phyloP scores from a whole-genome alignment of 2,329 filamentous ascomycete species.

The Cercospora sojina region DNA sequence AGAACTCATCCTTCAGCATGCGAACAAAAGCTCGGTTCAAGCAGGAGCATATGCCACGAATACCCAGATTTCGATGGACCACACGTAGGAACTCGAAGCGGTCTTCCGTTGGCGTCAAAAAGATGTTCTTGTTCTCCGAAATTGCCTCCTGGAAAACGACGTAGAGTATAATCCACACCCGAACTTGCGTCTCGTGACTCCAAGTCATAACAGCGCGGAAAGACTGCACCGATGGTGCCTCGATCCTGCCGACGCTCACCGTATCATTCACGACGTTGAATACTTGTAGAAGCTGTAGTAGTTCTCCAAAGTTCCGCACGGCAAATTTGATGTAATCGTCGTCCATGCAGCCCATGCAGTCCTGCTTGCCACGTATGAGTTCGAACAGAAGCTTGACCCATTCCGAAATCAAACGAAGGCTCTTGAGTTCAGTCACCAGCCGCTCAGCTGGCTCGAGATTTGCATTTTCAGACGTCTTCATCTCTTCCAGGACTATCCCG shows the following conservation, averaged over 20 bases:
- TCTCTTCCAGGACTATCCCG: conserved; percentile 73
- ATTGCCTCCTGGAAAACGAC: conserved; percentile 73
- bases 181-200: conserved; percentile 81
- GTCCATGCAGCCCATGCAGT: conserved; percentile 80
- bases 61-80: conserved; percentile 79
- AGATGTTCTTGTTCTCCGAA: conserved; percentile 62
- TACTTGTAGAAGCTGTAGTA: conserved; percentile 74
- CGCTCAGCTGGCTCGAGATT: conserved; percentile 62
- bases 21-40: conserved; percentile 87
- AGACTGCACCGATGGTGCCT: conserved; percentile 52
- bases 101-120: conserved; percentile 67
- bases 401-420: conserved; percentile 76
- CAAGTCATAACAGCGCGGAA: conserved; percentile 39
- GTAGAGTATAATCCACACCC: conserved; percentile 86
- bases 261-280: conserved; percentile 82
- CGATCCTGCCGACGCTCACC: conserved; percentile 71
- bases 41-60: conserved; percentile 79
- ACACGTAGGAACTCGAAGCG: conserved; percentile 76
- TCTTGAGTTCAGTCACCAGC: conserved; percentile 69
- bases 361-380: conserved; percentile 63
- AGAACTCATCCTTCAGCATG: conserved; percentile 80
- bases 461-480: conserved; percentile 59
- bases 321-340: conserved; percentile 73
- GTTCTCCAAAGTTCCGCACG: conserved; percentile 66
- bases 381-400: conserved; percentile 70